phyloP scores from a whole-genome alignment of 2,329 filamentous ascomycete genomes.

The Pestalotiopsis sp. region DNA sequence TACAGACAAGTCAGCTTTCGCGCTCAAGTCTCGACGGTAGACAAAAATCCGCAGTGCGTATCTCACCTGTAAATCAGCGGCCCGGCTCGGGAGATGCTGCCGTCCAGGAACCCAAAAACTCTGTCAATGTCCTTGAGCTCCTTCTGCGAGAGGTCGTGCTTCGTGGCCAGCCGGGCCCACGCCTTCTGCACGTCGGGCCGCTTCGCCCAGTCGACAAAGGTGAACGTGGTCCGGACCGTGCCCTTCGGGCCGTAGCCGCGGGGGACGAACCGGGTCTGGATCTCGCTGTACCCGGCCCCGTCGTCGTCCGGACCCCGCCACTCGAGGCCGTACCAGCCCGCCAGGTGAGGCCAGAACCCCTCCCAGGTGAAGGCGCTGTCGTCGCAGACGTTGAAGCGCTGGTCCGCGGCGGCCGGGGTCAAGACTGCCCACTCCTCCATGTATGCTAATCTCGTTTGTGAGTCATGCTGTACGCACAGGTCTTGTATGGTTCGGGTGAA shows the following conservation, averaged over 20 bases:
- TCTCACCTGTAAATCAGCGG: slow-evolving; percentile 1
- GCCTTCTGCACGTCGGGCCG: slow-evolving; percentile 43
- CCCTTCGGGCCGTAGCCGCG: slow-evolving; percentile 46
- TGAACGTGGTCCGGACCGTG: slow-evolving; percentile 41
- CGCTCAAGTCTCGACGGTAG: background rate
- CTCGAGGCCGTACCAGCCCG: slow-evolving; percentile 44
- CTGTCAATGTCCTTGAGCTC: slow-evolving; percentile 46
- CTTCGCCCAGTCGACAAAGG: slow-evolving; percentile 48
- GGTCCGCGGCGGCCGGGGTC: slow-evolving; percentile 39
- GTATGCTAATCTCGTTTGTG: slow-evolving; percentile 32
- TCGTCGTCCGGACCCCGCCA: slow-evolving; percentile 33
- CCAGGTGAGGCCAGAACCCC: slow-evolving; percentile 49
- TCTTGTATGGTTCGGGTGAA: background rate
- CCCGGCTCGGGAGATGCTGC: background rate
- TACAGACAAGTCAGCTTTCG: slow-evolving; percentile 30
- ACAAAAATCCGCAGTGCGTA: background rate
- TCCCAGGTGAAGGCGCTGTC: slow-evolving; percentile 48
- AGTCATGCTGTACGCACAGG: background rate
- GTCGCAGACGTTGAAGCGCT: slow-evolving; percentile 54
- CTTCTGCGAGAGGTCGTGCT: slow-evolving; percentile 42
- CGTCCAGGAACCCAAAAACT: slow-evolving; percentile 49
- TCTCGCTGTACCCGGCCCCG: slow-evolving; percentile 18
- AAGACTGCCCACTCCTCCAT: slow-evolving; percentile 53
- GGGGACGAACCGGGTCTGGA: slow-evolving; percentile 16
- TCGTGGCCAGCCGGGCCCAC: slow-evolving; percentile 46